These are phyloP conservation scores for Mariannaea sp. DNA, from an alignment of 2,329 filamentous ascomycete species.

Conservation along the genomic window DNA sequence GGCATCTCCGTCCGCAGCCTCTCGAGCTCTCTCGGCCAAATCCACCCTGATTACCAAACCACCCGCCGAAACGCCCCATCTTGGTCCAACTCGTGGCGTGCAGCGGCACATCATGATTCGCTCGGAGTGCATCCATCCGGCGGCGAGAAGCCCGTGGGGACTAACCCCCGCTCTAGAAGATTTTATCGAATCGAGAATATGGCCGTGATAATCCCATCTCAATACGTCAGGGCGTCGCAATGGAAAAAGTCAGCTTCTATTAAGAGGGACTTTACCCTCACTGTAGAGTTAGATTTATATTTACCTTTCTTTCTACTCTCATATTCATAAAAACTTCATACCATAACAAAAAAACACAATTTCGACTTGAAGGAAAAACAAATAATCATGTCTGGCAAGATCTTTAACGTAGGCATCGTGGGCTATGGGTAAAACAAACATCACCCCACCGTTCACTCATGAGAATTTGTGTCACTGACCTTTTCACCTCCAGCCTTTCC, in stretches of 20 bases:
- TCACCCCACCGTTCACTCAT: slow-evolving; percentile 3
- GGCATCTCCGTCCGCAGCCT: slow-evolving; percentile 8
- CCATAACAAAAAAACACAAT: slow-evolving; percentile 24
- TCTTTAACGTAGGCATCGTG: slow-evolving; percentile 56
- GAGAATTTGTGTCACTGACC: slow-evolving; percentile 26
- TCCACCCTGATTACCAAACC: slow-evolving; percentile 19
- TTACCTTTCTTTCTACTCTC: neutral
- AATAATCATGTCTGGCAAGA: slow-evolving; percentile 46
- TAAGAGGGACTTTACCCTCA: too few species aligned
- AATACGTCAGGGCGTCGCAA: too few species aligned
- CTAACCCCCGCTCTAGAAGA: slow-evolving; percentile 32
- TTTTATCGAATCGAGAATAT: slow-evolving; percentile 24
- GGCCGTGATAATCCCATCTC: slow-evolving; percentile 9
- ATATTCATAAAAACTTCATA: neutral
- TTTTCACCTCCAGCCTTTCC: slow-evolving; percentile 49
- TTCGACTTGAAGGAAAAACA: too few species aligned
- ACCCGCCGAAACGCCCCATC: slow-evolving; percentile 6
- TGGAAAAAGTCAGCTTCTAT: too few species aligned
- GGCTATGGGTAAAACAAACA: slow-evolving; percentile 53
- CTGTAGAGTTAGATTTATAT: too few species aligned
- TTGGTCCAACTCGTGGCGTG: slow-evolving; percentile 23
- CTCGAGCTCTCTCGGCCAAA: slow-evolving; percentile 37
- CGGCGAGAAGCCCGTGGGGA: slow-evolving; percentile 32
- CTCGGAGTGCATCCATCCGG: slow-evolving; percentile 10
- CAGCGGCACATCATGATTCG: slow-evolving; percentile 7